Evolutionary conservation across 2,329 filamentous ascomycete genomes (phyloP).

Genomic region (Fusarium sp.): DNA sequence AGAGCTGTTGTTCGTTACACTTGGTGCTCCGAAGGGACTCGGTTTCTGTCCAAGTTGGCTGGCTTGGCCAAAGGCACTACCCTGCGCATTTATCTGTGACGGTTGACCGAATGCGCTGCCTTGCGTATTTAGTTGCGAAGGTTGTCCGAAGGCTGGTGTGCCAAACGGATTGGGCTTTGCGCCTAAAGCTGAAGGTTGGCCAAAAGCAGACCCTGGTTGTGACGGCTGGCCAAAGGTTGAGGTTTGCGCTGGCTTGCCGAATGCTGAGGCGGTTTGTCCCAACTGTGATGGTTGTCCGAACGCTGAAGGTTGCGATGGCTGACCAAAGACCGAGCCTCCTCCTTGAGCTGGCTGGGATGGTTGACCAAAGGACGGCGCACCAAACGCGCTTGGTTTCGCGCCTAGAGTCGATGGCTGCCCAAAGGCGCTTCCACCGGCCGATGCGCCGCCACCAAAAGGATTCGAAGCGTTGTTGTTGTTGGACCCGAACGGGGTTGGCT

Average conservation of each 20-base stretch:
- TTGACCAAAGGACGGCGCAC: slow-evolving; percentile 45
- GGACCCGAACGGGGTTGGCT: slow-evolving; percentile 54
- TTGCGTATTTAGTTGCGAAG: slow-evolving; percentile 43
- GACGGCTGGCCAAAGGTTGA: slow-evolving; percentile 47
- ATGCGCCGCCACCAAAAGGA: slow-evolving; percentile 44
- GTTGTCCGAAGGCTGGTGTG: slow-evolving; percentile 48
- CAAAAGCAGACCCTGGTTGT: slow-evolving; percentile 20
- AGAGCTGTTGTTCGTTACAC: slow-evolving; percentile 32
- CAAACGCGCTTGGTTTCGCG: slow-evolving; percentile 44
- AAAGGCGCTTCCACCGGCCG: slow-evolving; percentile 45
- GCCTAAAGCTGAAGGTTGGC: slow-evolving; percentile 30
- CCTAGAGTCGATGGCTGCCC: slow-evolving; percentile 46
- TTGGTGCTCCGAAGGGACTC: slow-evolving; percentile 48
- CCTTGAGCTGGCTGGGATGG: slow-evolving; percentile 49
- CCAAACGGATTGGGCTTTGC: slow-evolving; percentile 19
- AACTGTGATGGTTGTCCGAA: slow-evolving; percentile 53
- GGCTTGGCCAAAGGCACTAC: slow-evolving; percentile 46
- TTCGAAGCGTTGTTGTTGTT: slow-evolving; percentile 30
- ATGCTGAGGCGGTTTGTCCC: slow-evolving; percentile 35
- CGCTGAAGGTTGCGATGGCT: slow-evolving; percentile 44
- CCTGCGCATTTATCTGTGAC: slow-evolving; percentile 40
- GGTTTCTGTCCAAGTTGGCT: slow-evolving; percentile 48
- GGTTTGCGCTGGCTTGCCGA: slow-evolving; percentile 46
- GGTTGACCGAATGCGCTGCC: slow-evolving; percentile 46
- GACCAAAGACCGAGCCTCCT: slow-evolving; percentile 40